phyloP scores from a whole-genome alignment of 2,329 filamentous ascomycete species.

The Colletotrichum tabaci region DNA sequence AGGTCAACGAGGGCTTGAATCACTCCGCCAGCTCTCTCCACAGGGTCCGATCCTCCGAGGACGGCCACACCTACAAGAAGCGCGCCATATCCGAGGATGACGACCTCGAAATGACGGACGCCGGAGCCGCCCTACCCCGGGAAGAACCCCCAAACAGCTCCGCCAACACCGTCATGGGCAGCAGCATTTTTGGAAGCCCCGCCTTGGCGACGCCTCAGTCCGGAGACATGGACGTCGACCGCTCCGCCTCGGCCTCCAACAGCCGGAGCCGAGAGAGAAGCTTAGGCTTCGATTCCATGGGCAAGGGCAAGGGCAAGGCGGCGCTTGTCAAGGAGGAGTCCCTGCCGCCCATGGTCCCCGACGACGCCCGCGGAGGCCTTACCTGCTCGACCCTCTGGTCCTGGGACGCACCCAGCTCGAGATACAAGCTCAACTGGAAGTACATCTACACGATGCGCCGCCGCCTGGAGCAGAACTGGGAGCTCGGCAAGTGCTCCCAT shows the following conservation, averaged over 20 bases:
- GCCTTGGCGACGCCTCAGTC: constrained; percentile 36
- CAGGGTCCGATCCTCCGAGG: constrained; percentile 58
- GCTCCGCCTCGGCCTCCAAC: constrained; percentile 51
- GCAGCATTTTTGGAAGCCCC: constrained; percentile 50
- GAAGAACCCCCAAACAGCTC: constrained; percentile 45
- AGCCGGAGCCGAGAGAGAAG: constrained; percentile 50
- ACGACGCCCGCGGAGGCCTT: constrained; percentile 50
- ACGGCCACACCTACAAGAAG: constrained; percentile 69
- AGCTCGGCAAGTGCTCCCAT: constrained; percentile 83
- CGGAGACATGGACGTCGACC: constrained; percentile 53
- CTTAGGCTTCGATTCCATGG: constrained; percentile 52
- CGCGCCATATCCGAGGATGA: constrained; percentile 66
- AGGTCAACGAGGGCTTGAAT: constrained; percentile 63
- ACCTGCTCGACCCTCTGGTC: constrained; percentile 64
- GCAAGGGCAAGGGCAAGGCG: constrained; percentile 43
- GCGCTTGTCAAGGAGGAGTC: constrained; percentile 48
- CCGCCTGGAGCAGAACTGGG: constrained; percentile 92
- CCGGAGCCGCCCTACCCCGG: constrained; percentile 46
- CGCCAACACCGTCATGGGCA: not conserved
- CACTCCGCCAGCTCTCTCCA: constrained; percentile 59
- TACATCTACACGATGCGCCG: constrained; percentile 92
- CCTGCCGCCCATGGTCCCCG: constrained; percentile 48
- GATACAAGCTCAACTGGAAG: constrained; percentile 87
- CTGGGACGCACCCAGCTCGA: constrained; percentile 64
- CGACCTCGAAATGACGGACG: constrained; percentile 63